These are phyloP conservation scores for Dichomitus squalens DNA, from an alignment of 1,284 basidiomycete genomes.

Conservation along the genomic window DNA sequence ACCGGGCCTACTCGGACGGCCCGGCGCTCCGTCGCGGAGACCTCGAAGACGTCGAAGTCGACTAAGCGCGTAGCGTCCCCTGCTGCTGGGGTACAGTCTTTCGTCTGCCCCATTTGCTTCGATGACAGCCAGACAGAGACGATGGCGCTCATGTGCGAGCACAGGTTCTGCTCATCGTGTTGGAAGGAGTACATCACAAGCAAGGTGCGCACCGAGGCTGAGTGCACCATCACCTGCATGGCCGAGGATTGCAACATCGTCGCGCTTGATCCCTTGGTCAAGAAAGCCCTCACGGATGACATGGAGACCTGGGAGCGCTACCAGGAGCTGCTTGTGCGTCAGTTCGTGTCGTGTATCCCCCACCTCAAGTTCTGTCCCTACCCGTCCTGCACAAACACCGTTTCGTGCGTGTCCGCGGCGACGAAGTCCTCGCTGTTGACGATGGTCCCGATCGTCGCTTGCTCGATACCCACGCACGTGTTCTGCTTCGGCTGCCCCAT, in stretches of 20 bases:
- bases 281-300: constrained; percentile 47
- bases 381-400: constrained; percentile 83
- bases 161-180: constrained; percentile 85
- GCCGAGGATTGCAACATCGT: constrained; percentile 84
- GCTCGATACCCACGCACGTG: constrained; percentile 64
- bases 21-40: constrained; percentile 43
- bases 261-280: constrained; percentile 67
- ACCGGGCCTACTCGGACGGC: constrained; percentile 39
- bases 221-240: constrained; percentile 93
- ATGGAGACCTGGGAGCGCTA: constrained; percentile 64
- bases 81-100: constrained; percentile 43
- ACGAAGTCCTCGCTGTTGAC: constrained; percentile 75
- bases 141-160: constrained; percentile 74
- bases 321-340: constrained; percentile 84
- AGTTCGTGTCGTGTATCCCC: constrained; percentile 87
- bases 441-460: constrained; percentile 89
- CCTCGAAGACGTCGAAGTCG: constrained; percentile 34
- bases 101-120: constrained; percentile 91
- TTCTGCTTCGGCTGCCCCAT: constrained; percentile 94
- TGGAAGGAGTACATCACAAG: constrained; percentile 85
- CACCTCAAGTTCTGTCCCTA: constrained; percentile 93
- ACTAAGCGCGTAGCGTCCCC: constrained; percentile 32
- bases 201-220: constrained; percentile 91
- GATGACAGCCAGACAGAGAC: constrained; percentile 71
- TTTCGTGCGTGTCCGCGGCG: constrained; percentile 81